These are phyloP conservation scores for Mycotypha africana DNA, from an alignment of 371 early-diverging fungal genomes.

Conservation along the genomic window DNA sequence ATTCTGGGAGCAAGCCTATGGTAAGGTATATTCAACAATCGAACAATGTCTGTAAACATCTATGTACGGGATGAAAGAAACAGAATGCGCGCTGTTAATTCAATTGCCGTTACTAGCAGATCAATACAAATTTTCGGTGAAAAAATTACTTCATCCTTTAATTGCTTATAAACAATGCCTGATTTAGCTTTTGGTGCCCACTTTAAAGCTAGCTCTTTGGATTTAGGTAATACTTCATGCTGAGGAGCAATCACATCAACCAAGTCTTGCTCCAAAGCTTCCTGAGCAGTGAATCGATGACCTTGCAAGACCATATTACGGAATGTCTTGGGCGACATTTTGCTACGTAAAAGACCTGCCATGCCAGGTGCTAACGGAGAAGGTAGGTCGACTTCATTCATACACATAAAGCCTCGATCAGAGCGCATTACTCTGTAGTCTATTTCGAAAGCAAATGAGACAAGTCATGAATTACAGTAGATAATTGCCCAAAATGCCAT, in stretches of 20 bases:
- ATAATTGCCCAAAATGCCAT: too few species aligned
- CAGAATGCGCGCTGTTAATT: too few species aligned
- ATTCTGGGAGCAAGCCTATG: slow-evolving; percentile 29
- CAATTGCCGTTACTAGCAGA: too few species aligned
- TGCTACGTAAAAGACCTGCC: slow-evolving; percentile 61
- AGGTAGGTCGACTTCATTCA: slow-evolving; percentile 80
- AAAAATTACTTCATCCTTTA: slow-evolving; percentile 39
- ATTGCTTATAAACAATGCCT: slow-evolving; percentile 38
- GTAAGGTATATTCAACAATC: slow-evolving; percentile 18
- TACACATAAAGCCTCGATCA: slow-evolving; percentile 75
- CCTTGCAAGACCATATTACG: slow-evolving; percentile 67
- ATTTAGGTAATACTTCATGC: slow-evolving; percentile 43
- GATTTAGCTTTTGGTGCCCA: slow-evolving; percentile 53
- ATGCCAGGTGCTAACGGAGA: slow-evolving; percentile 70
- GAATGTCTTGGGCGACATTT: slow-evolving; percentile 48
- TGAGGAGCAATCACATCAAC: slow-evolving; percentile 55
- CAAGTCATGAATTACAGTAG: too few species aligned
- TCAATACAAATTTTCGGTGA: background rate
- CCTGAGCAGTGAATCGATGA: slow-evolving; percentile 56
- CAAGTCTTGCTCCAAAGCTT: slow-evolving; percentile 56
- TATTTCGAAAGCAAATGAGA: slow-evolving; percentile 8
- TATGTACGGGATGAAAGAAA: background rate
- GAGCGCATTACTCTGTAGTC: slow-evolving; percentile 80
- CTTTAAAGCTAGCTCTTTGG: slow-evolving; percentile 53
- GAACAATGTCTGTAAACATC: slow-evolving; percentile 25